These are phyloP conservation scores for Geotrichum candidum DNA, from an alignment of 1,139 yeast genomes.

Conservation along the genomic window DNA sequence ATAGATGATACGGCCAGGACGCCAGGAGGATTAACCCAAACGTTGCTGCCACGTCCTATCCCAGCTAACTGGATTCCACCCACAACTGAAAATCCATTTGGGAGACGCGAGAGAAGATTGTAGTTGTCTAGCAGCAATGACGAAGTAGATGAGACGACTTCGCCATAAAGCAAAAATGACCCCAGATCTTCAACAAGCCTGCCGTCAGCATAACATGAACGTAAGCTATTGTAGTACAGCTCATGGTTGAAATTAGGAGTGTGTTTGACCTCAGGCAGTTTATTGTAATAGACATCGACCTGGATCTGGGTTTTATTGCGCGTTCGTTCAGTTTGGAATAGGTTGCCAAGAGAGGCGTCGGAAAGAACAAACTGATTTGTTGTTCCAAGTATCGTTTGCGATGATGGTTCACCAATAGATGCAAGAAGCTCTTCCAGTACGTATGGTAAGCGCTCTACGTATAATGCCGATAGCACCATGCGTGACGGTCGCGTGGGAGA, in stretches of 20 bases:
- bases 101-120: conserved; percentile 49
- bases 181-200: conserved; percentile 44
- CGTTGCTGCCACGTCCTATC: conserved; percentile 89
- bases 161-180: conserved; percentile 64
- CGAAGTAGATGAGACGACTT: conserved; percentile 84
- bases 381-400: background rate
- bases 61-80: conserved; percentile 88
- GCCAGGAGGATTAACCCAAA: conserved; percentile 93
- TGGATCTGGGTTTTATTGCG: conserved; percentile 22
- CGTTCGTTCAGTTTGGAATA: background rate
- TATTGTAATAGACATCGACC: conserved; percentile 42
- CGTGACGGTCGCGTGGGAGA: background rate
- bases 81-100: conserved; percentile 62
- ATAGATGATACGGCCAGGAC: conserved; percentile 78
- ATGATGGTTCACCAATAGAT: background rate
- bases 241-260: conserved; percentile 72
- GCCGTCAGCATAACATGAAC: conserved; percentile 31
- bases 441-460: conserved; percentile 1
- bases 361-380: background rate
- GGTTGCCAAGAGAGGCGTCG: background rate
- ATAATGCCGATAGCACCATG: background rate
- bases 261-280: conserved; percentile 38
- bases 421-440: background rate
- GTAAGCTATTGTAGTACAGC: conserved; percentile 48
- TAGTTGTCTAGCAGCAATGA: conserved; percentile 71